Evolutionary conservation across 176 grass and related monocot genomes (phyloP).

Genomic region (Typha latifolia): DNA sequence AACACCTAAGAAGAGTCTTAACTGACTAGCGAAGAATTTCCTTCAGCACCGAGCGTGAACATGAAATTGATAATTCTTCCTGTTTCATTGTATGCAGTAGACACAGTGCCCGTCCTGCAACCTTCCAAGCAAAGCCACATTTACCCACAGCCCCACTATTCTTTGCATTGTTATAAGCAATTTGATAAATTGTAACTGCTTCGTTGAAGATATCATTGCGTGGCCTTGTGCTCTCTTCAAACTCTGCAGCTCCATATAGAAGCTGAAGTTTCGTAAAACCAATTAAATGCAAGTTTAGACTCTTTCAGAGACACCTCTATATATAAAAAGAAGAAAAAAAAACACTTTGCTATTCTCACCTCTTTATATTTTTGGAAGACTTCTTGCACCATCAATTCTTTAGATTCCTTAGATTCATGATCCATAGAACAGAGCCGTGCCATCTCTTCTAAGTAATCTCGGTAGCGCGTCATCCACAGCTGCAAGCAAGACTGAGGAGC

Average conservation of each 20-base stretch:
- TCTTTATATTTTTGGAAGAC: conserved; percentile 45
- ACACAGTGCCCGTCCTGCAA: conserved; percentile 42
- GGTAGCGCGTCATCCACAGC: conserved; percentile 16
- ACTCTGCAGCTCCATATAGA: conserved; percentile 34
- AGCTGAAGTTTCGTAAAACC: conserved; percentile 14
- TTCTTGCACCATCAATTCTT: conserved; percentile 11
- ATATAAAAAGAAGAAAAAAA: neutral
- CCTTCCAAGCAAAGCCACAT: conserved; percentile 56
- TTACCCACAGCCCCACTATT: neutral
- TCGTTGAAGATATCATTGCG: conserved; percentile 21
- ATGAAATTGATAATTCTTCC: neutral
- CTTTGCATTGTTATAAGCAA: conserved; percentile 30
- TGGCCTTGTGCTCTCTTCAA: conserved; percentile 24
- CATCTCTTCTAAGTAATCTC: conserved; percentile 29
- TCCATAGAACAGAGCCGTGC: neutral
- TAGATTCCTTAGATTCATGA: conserved; percentile 8
- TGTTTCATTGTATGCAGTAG: conserved; percentile 3
- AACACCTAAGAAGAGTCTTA: no score
- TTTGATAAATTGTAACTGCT: conserved; percentile 36
- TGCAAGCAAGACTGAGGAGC: neutral
- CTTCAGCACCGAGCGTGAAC: conserved; percentile 5
- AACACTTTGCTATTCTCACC: conserved; percentile 13
- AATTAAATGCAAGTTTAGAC: neutral
- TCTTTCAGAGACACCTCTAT: neutral
- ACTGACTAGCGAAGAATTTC: conserved; percentile 2